Percentiles rank a stretch among this genome's conserved stretches.
Conservation (phyloP, 2,329 filamentous ascomycete species). For the Beauveria scarabaeidicola region DNA sequence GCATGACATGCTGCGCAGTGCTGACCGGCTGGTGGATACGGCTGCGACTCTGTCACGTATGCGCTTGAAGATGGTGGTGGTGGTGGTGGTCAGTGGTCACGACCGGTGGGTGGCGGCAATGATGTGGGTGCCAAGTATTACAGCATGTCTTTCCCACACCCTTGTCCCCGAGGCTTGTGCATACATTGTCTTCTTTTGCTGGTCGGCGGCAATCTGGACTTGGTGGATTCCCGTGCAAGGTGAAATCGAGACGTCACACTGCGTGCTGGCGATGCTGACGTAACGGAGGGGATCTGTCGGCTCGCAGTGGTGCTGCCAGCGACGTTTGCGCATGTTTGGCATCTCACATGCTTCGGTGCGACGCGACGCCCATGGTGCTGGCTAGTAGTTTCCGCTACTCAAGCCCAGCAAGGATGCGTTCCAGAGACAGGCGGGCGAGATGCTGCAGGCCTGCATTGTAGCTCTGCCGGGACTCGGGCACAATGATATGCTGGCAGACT, state of each 20-base stretch:
- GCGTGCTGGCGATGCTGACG: neutral
- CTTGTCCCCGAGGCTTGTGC: neutral
- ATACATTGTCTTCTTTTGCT: neutral
- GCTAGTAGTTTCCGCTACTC: neutral
- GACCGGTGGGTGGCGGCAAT: neutral
- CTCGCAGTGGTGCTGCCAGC: neutral
- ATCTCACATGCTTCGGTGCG: neutral
- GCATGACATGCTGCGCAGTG: constrained; percentile 1
- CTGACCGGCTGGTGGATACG: neutral
- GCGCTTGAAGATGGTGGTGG: neutral
- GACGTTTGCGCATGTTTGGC: neutral
- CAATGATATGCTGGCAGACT: neutral
- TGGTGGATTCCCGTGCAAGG: neutral
- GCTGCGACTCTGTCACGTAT: neutral
- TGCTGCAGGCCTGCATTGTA: neutral
- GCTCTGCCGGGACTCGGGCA: neutral
- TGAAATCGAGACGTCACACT: neutral
- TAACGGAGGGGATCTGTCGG: neutral
- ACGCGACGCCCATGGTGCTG: neutral
- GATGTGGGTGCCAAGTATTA: neutral
- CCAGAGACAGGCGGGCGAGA: neutral
- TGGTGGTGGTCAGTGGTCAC: neutral
- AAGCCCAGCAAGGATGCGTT: neutral
- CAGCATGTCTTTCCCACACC: neutral
- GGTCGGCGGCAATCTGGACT: neutral